Evolutionary conservation across 202 grass and related monocot species (phyloP), one percentile per base, ranked within the genome.

Genomic region (Zoysia matrella): DNA sequence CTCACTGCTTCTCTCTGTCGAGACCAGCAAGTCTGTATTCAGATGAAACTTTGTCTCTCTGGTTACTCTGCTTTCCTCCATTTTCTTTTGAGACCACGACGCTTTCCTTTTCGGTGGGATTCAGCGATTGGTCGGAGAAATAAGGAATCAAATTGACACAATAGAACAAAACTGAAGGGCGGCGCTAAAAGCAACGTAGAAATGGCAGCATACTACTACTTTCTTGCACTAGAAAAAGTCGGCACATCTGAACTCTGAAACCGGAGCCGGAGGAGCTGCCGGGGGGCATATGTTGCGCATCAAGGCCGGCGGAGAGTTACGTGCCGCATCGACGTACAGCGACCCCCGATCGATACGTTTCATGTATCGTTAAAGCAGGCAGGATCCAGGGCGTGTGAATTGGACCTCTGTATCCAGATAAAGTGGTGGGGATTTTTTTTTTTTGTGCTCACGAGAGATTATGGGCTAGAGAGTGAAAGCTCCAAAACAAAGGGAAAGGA

Each of bases 221-320:
- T 39, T 47, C 41, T 36, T 47, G 39, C 77, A 8, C 77, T 15
- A 43, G 54, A 45, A 68, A 68, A 47, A n/a, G 44, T 16, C 39
- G 5, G 13, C 52, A 57, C 67, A 47, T 80, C 77, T 69, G 65
- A 80, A 80, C 58, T 44, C 42, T 69, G 52, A 80, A 80, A 69
- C 52, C 52, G 39, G 77, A 47, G 64, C 62, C 16, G 22, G 22
- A 22, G 36, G 42, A 58, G 13, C 13, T 41, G 53, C 71, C 11
- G 22, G 22, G 22, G 15, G 11, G 4, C 10, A 14, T 47, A 4
- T 49, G 73, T 13, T 10, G 15, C 72, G n/a, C 64, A 55, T 47
- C 73, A 55, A 44, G 9, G 5, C 42, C 41, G 6, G 14, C 71
- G 14, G 13, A 14, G 11, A 56, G 39, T 47, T 61, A 77, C 42